Evolutionary conservation across 2,329 filamentous ascomycete genomes (phyloP).

Genomic region (Achaetomium macrosporum): DNA sequence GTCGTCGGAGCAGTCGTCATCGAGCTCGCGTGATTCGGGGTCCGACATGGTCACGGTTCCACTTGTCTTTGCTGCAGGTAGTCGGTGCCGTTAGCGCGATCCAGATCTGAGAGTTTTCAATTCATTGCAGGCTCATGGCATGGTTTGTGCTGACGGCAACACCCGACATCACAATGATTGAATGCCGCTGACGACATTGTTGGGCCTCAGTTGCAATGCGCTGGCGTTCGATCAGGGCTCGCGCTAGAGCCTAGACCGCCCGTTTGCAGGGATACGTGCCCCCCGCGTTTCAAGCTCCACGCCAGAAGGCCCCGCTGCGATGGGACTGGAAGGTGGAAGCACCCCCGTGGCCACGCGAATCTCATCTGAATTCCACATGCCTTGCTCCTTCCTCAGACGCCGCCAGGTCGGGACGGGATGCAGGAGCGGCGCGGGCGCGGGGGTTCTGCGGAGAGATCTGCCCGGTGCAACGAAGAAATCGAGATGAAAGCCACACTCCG

Average conservation of each 20-base stretch:
- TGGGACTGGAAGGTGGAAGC: slow-evolving; percentile 2
- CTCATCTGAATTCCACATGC: too few relatives aligned
- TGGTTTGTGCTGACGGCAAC: background rate
- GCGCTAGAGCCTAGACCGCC: slow-evolving; percentile 13
- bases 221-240: slow-evolving; percentile 1
- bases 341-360: slow-evolving; percentile 8
- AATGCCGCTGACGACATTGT: slow-evolving; percentile 16
- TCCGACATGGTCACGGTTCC: slow-evolving; percentile 12
- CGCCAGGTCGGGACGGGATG: slow-evolving; percentile 4
- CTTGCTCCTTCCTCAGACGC: background rate
- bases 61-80: background rate
- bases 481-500: slow-evolving; percentile 1
- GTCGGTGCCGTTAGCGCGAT: background rate
- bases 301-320: slow-evolving; percentile 9
- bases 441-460: slow-evolving; percentile 2
- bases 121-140: background rate
- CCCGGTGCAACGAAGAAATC: too few relatives aligned
- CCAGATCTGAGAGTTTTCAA: too few relatives aligned
- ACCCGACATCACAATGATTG: background rate
- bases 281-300: slow-evolving; percentile 13
- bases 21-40: slow-evolving; percentile 21
- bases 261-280: slow-evolving; percentile 5
- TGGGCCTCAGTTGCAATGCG: background rate
- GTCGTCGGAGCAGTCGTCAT: slow-evolving; percentile 25
- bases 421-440: slow-evolving; percentile 6